phyloP scores from a whole-genome alignment of 805 yeast species.

The Candida succiphila region DNA sequence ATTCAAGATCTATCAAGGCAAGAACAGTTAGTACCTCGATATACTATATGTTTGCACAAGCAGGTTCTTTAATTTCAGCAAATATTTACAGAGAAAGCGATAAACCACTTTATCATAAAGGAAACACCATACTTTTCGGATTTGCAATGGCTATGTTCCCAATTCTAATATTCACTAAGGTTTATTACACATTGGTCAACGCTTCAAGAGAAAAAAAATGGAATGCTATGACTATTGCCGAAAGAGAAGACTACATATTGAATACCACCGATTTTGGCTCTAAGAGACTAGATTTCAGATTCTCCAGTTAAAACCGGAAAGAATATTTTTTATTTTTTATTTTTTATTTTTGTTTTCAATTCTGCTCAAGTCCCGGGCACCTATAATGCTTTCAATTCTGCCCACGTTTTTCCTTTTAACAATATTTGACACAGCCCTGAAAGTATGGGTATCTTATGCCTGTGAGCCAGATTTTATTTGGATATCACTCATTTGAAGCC shows the following conservation, averaged over 20 bases:
- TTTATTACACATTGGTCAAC: constrained; percentile 32
- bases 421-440: too few species aligned
- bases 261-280: constrained; percentile 45
- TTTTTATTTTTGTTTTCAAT: too few species aligned
- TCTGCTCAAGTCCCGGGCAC: background rate
- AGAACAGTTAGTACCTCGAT: constrained; percentile 59
- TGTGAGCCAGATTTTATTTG: too few species aligned
- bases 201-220: constrained; percentile 35
- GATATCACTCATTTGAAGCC: too few species aligned
- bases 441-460: too few species aligned
- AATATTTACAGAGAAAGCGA: constrained; percentile 51
- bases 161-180: constrained; percentile 18
- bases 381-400: too few species aligned
- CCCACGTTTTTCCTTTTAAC: too few species aligned
- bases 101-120: constrained; percentile 48
- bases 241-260: constrained; percentile 35
- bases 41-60: constrained; percentile 55
- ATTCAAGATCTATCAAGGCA: constrained; percentile 51
- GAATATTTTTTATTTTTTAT: too few species aligned
- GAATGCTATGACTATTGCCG: constrained; percentile 38
- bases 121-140: constrained; percentile 35
- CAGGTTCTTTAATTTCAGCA: constrained; percentile 41
- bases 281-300: constrained; percentile 40
- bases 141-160: constrained; percentile 21
- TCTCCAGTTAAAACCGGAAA: too few species aligned